Percentiles rank a stretch among this genome's conserved stretches.
Evolutionary conservation across 257 asterid species (phyloP).

Genomic region (Paulownia fortunei): DNA sequence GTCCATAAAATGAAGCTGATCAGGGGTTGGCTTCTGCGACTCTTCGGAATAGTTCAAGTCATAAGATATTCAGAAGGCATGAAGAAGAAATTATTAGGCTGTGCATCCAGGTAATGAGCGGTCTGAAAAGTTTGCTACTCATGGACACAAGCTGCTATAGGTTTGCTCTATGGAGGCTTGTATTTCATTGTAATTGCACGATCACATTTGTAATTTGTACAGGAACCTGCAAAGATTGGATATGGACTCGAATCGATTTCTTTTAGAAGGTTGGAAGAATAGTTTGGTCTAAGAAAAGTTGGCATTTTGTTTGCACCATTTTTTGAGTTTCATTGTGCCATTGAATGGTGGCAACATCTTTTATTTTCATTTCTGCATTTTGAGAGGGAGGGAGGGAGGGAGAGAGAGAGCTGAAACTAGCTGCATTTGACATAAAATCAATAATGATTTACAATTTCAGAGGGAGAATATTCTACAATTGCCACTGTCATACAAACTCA

Average conservation of each 20-base stretch:
- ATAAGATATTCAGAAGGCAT: not conserved
- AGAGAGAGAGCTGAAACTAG: not conserved
- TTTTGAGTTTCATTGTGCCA: too few relatives aligned
- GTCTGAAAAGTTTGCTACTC: not conserved
- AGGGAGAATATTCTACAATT: constrained; percentile 22
- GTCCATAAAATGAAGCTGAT: not conserved
- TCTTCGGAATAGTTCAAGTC: not conserved
- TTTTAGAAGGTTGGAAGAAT: not conserved
- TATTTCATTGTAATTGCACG: not conserved
- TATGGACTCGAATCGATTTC: not conserved
- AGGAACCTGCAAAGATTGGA: not conserved
- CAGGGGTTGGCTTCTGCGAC: not conserved
- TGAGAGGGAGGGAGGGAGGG: not conserved
- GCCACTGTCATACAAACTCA: constrained; percentile 26
- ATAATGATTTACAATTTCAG: constrained; percentile 29
- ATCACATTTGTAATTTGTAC: constrained; percentile 27
- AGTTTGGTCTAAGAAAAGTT: not conserved
- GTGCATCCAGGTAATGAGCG: not conserved
- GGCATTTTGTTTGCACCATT: not conserved
- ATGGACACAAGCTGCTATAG: not conserved
- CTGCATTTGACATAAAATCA: constrained; percentile 20
- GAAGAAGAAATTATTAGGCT: not conserved
- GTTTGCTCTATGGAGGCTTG: constrained; percentile 13
- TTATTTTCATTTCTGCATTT: too few relatives aligned
- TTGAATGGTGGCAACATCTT: too few relatives aligned